These are phyloP conservation scores for Talaromyces funiculosus DNA, from an alignment of 2,329 filamentous ascomycete genomes.

Conservation along the genomic window DNA sequence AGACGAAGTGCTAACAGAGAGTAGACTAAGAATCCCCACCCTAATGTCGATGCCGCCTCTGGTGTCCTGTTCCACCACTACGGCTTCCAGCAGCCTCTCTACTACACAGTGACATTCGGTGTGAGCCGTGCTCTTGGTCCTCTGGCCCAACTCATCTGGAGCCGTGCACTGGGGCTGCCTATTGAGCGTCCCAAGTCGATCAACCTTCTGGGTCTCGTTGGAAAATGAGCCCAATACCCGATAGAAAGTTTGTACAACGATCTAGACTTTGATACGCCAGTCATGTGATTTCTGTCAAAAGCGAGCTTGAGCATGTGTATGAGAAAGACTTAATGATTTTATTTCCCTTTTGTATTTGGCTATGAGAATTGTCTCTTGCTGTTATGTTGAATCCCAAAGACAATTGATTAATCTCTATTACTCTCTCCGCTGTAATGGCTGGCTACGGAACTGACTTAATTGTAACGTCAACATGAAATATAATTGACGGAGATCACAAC, in stretches of 20 bases:
- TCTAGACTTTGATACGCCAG: neutral
- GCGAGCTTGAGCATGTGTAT: neutral
- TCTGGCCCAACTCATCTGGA: constrained; percentile 92
- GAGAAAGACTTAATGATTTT: neutral
- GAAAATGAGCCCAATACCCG: constrained; percentile 34
- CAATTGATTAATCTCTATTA: neutral
- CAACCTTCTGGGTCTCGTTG: constrained; percentile 78
- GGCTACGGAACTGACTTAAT: neutral
- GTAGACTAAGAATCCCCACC: constrained; percentile 89
- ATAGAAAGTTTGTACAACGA: neutral
- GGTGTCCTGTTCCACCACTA: constrained; percentile 98
- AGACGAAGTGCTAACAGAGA: neutral
- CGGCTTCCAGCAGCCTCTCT: constrained; percentile 92
- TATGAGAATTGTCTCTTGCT: neutral
- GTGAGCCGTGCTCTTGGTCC: constrained; percentile 71
- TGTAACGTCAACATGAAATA: neutral
- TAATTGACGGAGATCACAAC: constrained; percentile 29
- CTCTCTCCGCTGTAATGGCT: neutral
- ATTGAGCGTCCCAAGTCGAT: constrained; percentile 99
- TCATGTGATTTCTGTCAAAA: neutral
- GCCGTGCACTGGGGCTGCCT: constrained; percentile 83
- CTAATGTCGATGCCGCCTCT: constrained; percentile 90
- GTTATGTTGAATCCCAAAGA: neutral
- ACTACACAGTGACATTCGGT: constrained; percentile 73
- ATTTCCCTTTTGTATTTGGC: neutral